Evolutionary conservation across 805 yeast genomes (phyloP).

Genomic region (Wickerhamiella parazyma): DNA sequence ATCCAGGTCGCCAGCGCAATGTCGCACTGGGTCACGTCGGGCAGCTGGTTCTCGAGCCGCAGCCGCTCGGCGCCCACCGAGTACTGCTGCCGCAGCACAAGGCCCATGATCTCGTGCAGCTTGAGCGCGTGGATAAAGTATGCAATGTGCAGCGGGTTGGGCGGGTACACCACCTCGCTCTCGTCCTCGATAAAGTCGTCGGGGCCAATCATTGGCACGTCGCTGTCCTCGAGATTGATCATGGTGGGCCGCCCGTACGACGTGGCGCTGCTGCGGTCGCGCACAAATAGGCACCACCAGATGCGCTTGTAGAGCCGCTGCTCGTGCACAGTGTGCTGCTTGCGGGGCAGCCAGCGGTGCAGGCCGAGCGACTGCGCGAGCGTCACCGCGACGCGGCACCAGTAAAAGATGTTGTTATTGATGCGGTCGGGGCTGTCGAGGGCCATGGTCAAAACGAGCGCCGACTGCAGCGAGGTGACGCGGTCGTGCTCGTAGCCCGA

Average conservation of each 20-base stretch:
- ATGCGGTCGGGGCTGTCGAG: slow-evolving; percentile 66
- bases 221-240: slow-evolving; percentile 60
- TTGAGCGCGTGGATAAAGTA: slow-evolving; percentile 51
- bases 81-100: slow-evolving; percentile 54
- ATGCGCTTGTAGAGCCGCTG: slow-evolving; percentile 45
- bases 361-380: slow-evolving; percentile 67
- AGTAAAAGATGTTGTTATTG: slow-evolving; percentile 50
- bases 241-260: slow-evolving; percentile 63
- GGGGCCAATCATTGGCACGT: slow-evolving; percentile 55
- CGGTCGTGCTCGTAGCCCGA: slow-evolving; percentile 56
- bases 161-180: slow-evolving; percentile 21
- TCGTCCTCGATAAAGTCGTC: slow-evolving; percentile 49
- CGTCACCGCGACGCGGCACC: slow-evolving; percentile 57
- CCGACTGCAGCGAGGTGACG: slow-evolving; percentile 44
- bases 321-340: slow-evolving; percentile 31
- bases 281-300: slow-evolving; percentile 67
- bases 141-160: slow-evolving; percentile 37
- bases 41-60: slow-evolving; percentile 30
- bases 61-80: slow-evolving; percentile 52
- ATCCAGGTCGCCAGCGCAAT: slow-evolving; percentile 69
- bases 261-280: slow-evolving; percentile 55
- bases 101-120: slow-evolving; percentile 57
- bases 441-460: slow-evolving; percentile 48
- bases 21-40: slow-evolving; percentile 51
- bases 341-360: slow-evolving; percentile 36